These are phyloP conservation scores for Kwoniella dejecticola DNA, from an alignment of 768 basidiomycete species.

Conservation along the genomic window DNA sequence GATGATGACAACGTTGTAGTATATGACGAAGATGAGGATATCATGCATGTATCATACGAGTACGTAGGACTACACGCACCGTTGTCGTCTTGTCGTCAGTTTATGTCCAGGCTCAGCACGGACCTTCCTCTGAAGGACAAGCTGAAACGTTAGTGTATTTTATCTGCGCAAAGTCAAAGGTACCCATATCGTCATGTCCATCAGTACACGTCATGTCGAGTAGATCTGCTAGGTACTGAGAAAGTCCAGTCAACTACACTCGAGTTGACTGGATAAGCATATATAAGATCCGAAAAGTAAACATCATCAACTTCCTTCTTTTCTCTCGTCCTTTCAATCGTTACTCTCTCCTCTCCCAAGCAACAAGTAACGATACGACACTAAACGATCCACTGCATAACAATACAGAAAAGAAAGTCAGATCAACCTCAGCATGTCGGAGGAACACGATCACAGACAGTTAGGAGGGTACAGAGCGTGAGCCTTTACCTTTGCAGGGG, in stretches of 20 bases:
- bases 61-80: too few relatives aligned
- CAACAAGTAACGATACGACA: too few relatives aligned
- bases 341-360: too few relatives aligned
- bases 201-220: constrained; percentile 13
- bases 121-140: not conserved
- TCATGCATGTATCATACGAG: constrained; percentile 17
- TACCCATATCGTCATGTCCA: constrained; percentile 10
- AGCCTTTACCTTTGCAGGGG: too few relatives aligned
- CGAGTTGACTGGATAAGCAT: not conserved
- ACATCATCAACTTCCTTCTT: not conserved
- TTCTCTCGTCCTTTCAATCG: not conserved
- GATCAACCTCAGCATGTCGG: constrained; percentile 4
- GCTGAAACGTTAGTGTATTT: not conserved
- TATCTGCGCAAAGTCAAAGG: constrained; percentile 10
- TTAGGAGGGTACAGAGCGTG: constrained; percentile 33
- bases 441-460: constrained; percentile 21
- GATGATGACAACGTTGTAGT: not conserved
- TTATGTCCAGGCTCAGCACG: too few relatives aligned
- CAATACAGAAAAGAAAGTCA: not conserved
- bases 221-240: not conserved
- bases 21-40: not conserved
- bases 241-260: constrained; percentile 1
- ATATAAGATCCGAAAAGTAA: constrained; percentile 1
- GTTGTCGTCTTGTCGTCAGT: too few relatives aligned
- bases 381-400: not conserved